Evolutionary conservation across 257 asterid species (phyloP).

Genomic region (Schizonepeta tenuifolia): DNA sequence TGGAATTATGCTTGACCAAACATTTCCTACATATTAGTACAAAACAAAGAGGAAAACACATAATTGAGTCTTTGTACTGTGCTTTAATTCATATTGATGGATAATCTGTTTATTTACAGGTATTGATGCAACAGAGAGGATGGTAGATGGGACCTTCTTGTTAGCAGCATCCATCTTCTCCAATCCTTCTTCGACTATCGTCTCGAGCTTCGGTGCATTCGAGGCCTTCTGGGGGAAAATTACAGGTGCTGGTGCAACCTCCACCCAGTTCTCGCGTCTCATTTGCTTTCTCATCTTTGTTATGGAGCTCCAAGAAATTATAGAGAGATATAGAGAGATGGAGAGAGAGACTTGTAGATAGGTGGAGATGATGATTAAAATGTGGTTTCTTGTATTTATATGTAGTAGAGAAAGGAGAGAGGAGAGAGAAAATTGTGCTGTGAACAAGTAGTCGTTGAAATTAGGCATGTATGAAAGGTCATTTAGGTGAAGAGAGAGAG

Average conservation of each 20-base stretch:
- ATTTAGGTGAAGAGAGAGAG: conserved; percentile 17
- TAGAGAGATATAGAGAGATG: conserved; percentile 19
- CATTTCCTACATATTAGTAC: neutral
- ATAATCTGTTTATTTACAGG: conserved; percentile 47
- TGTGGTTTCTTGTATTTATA: conserved; percentile 7
- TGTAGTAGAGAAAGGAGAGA: conserved; percentile 19
- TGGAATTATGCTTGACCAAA: conserved; percentile 27
- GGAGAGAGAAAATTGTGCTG: conserved; percentile 1
- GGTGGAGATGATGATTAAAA: conserved; percentile 11
- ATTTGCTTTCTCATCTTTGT: conserved; percentile 49
- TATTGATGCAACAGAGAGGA: conserved; percentile 42
- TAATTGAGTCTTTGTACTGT: neutral
- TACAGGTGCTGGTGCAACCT: conserved; percentile 61
- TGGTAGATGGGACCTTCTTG: conserved; percentile 35
- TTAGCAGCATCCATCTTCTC: conserved; percentile 33
- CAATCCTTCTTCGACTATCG: conserved; percentile 56
- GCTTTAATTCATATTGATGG: conserved; percentile 36
- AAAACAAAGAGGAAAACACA: conserved; percentile 12
- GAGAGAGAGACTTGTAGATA: conserved; percentile 4
- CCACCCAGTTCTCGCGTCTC: conserved; percentile 47
- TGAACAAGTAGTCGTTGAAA: conserved; percentile 13
- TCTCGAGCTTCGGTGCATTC: conserved; percentile 55
- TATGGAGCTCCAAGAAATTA: neutral
- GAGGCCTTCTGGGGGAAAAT: conserved; percentile 49
- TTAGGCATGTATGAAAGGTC: conserved; percentile 21